Conservation (phyloP, 805 yeast species). For the Lipomyces spencermartinsiae region DNA sequence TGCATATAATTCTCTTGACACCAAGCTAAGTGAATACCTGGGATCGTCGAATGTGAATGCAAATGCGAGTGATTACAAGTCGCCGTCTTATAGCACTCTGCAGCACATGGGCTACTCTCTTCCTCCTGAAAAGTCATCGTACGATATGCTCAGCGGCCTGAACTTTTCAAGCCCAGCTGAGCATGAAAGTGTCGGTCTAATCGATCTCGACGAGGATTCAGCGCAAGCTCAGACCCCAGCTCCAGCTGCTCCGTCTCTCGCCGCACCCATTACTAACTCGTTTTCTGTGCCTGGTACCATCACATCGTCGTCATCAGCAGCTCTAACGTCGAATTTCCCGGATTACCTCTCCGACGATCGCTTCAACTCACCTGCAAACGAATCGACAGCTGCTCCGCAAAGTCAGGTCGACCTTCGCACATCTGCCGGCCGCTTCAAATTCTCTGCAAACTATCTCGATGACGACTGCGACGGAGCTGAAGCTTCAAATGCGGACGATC, state of each 20-base stretch:
- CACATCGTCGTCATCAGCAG: background rate
- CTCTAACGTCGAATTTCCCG: background rate
- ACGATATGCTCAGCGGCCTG: conserved; percentile 5
- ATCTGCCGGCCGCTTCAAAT: background rate
- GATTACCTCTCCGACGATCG: background rate
- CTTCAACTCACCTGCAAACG: background rate
- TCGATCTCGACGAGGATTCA: conserved; percentile 29
- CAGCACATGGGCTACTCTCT: background rate
- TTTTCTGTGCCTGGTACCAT: conserved; percentile 8
- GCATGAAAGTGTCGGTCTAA: conserved; percentile 19
- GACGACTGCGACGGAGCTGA: background rate
- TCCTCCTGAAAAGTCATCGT: conserved; percentile 4
- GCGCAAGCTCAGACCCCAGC: background rate
- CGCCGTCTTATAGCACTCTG: background rate
- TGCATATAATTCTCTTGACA: conserved; percentile 26
- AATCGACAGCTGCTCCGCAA: background rate
- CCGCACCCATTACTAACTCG: conserved; percentile 6
- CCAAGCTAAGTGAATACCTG: conserved; percentile 31
- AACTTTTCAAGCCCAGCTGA: background rate
- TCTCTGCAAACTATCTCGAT: conserved; percentile 28
- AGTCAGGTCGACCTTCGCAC: background rate
- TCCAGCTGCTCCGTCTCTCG: conserved; percentile 12
- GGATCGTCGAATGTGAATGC: conserved; percentile 6
- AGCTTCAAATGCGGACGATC: background rate
- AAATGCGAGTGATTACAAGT: background rate